Base-by-base conservation (phyloP, 2,329 filamentous ascomycete genomes). In the Diaporthe amygdali region DNA sequence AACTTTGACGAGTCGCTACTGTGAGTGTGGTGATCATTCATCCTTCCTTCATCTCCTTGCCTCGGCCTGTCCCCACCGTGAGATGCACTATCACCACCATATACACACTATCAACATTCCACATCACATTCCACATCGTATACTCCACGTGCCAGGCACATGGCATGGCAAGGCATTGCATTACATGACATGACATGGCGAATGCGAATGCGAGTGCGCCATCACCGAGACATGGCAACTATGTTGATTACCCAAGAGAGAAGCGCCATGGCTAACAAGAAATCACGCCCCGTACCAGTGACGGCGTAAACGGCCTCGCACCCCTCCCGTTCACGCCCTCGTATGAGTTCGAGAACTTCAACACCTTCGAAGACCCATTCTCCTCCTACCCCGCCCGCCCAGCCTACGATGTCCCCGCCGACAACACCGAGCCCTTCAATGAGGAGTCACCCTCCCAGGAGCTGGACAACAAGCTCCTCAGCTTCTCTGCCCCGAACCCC, bases 401-500 rank as follows among this genome's bases (percentile, higher is more conserved):
- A 20, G 87, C 85, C 77, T 85, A 87, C 61, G 80, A 81, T 54
- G 80, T 81, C 20, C 81, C 83, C 74, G 52, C 51, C 72, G 72
- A 75, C 66, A 71, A 63, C 61, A 49, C 66, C 22, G 75, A 73
- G 44, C 71, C 66, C 66, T 75, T 68, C 76, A 76, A 77, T 75
- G 82, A 88, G 74, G 84, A 83, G 44, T 82, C 84, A 1, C 88
- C 88, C 15, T 85, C 87, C 30, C 85, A 87, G 73, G 88, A 90
- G 74, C 86, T 89, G 20, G 90, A 92, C 77, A 90, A 91, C 77
- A 92, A 95, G 80, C 86, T 95, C 30, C 87, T 95, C n/a, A 89
- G 92, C 76, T 95, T 95, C 81, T 92, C 91, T 0, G 84, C 89
- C 14, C 89, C 91, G 1, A 84, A 87, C 39, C 85, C 90, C 76